phyloP scores from a whole-genome alignment of 2,329 filamentous ascomycete species.

The Bipolaris zeicola region DNA sequence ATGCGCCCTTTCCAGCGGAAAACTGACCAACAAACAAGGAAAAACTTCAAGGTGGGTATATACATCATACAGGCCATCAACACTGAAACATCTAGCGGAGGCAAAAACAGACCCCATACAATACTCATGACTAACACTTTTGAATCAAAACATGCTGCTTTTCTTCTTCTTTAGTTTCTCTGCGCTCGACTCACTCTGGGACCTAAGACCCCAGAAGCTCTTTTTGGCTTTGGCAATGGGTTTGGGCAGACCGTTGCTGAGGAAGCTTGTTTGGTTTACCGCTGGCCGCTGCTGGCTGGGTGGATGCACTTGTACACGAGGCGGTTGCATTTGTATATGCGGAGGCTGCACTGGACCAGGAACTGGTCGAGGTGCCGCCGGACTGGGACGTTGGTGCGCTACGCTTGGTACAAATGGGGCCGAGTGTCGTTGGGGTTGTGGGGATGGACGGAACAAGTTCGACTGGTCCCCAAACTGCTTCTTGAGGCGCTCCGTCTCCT shows the following conservation, averaged over 20 bases:
- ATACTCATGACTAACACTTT: too few relatives aligned
- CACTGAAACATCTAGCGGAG: background rate
- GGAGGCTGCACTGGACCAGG: constrained; percentile 27
- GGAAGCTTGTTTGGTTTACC: constrained; percentile 44
- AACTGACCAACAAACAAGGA: background rate
- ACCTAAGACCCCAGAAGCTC: constrained; percentile 47
- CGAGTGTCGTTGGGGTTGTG: constrained; percentile 31
- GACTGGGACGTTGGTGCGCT: constrained; percentile 19
- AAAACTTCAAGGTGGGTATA: background rate
- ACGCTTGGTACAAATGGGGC: constrained; percentile 24
- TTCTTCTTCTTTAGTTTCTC: constrained; percentile 51
- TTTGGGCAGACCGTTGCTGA: constrained; percentile 39
- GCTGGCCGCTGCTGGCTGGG: constrained; percentile 30
- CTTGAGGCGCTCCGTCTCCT: constrained; percentile 76
- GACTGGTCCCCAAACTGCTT: constrained; percentile 65
- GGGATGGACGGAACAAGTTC: constrained; percentile 30
- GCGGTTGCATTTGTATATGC: constrained; percentile 19
- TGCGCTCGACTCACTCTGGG: constrained; percentile 35
- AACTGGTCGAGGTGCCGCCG: constrained; percentile 14
- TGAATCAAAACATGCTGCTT: constrained; percentile 51
- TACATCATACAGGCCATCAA: background rate
- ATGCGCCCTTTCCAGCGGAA: background rate
- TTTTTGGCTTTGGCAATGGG: constrained; percentile 43
- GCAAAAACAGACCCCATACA: background rate
- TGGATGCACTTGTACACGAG: constrained; percentile 25